These are phyloP conservation scores for Orbilia blumenaviensis DNA, from an alignment of 2,329 filamentous ascomycete species.

Conservation along the genomic window DNA sequence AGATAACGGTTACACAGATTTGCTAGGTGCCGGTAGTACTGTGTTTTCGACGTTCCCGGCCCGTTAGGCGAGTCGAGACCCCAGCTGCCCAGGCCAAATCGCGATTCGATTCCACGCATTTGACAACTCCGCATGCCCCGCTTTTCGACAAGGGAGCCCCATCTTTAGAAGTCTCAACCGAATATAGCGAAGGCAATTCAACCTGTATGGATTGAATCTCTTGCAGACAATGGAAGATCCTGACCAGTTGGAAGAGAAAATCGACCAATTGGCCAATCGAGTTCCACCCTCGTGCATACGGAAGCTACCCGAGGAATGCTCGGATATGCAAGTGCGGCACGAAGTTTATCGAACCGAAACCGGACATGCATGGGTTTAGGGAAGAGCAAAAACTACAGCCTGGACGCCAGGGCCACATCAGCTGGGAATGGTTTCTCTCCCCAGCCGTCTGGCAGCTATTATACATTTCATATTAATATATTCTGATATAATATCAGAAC, in stretches of 20 bases:
- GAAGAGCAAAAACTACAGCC: not conserved
- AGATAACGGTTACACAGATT: no score
- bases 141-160: not conserved
- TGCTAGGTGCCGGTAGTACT: no score
- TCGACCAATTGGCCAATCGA: not conserved
- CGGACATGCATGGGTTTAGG: not conserved
- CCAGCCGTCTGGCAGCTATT: no score
- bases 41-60: no score
- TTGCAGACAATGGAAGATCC: no score
- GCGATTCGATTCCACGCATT: not conserved
- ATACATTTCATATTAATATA: no score
- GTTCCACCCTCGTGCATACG: not conserved
- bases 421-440: no score
- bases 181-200: no score
- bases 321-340: constrained; percentile 16
- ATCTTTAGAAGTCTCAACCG: not conserved
- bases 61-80: not conserved
- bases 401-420: no score
- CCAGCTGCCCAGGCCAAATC: not conserved
- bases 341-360: constrained; percentile 17
- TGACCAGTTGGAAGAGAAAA: no score
- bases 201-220: no score
- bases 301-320: constrained; percentile 2
- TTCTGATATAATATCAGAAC: no score
- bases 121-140: not conserved